These are phyloP conservation scores for Hyphopichia buzzinii DNA, from an alignment of 1,139 yeast genomes.

Conservation along the genomic window DNA sequence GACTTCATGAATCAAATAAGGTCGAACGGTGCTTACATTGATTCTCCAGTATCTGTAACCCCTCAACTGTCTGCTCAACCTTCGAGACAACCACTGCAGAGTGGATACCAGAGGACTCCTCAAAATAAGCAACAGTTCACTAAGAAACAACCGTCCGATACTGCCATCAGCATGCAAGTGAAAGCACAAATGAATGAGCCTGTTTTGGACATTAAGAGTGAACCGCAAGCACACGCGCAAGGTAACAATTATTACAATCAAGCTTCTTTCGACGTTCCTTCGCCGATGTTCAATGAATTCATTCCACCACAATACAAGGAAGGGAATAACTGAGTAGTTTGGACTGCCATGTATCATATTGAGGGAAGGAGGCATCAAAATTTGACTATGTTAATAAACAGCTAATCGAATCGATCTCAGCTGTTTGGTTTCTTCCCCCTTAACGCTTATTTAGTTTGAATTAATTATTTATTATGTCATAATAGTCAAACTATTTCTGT, in stretches of 20 bases:
- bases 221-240: neutral
- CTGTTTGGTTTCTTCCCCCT: no score
- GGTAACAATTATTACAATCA: constrained; percentile 1
- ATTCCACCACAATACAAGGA: constrained; percentile 8
- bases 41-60: constrained; percentile 2
- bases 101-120: constrained; percentile 2
- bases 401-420: no score
- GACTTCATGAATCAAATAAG: constrained; percentile 1
- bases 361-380: no score
- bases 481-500: constrained; percentile 1
- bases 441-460: no score
- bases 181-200: no score
- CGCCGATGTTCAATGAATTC: constrained; percentile 10
- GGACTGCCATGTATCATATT: no score
- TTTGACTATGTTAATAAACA: no score
- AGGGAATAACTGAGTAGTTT: neutral
- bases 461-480: neutral
- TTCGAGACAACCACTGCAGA: constrained; percentile 6
- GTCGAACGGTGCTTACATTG: neutral
- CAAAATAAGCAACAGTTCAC: neutral
- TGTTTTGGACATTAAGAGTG: no score
- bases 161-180: no score
- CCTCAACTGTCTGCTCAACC: constrained; percentile 4
- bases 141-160: neutral
- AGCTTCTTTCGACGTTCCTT: neutral